Evolutionary conservation across 208 protist species (phyloP).

Genomic region (Trypanosoma scelopori): DNA sequence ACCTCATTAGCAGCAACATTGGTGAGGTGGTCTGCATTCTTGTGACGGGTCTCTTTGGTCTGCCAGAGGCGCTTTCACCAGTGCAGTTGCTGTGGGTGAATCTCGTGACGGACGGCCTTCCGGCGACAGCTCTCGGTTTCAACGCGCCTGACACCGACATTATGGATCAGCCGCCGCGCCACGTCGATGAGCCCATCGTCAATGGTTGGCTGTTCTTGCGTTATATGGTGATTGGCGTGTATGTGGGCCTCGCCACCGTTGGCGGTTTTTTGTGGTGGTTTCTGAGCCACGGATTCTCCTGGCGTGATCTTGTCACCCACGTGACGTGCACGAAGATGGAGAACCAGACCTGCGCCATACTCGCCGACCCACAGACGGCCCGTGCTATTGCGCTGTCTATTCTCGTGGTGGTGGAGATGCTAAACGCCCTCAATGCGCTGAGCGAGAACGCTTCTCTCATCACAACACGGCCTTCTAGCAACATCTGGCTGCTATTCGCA

Average conservation of each 20-base stretch:
- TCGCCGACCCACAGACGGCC: constrained; percentile 67
- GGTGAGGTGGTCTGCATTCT: constrained; percentile 93
- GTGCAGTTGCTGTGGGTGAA: constrained; percentile 99
- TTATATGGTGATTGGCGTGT: constrained; percentile 82
- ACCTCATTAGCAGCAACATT: constrained; percentile 97
- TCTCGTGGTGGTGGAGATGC: constrained; percentile 95
- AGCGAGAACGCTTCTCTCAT: constrained; percentile 92
- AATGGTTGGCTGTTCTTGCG: constrained; percentile 82
- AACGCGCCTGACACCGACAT: constrained; percentile 85
- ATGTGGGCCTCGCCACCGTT: constrained; percentile 85
- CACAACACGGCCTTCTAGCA: constrained; percentile 59
- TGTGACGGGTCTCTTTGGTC: constrained; percentile 79
- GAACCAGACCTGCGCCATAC: constrained; percentile 46
- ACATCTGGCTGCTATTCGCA: constrained; percentile 81
- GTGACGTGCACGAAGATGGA: constrained; percentile 54
- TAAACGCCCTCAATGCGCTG: constrained; percentile 94
- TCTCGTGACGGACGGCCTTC: constrained; percentile 98
- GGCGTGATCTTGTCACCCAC: constrained; percentile 54
- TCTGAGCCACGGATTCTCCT: constrained; percentile 73
- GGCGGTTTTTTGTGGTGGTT: constrained; percentile 87
- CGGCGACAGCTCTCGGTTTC: constrained; percentile 96
- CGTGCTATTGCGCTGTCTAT: constrained; percentile 91
- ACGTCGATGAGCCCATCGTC: constrained; percentile 86
- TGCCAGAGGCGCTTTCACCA: constrained; percentile 94
- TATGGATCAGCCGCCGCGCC: constrained; percentile 89